phyloP scores from a whole-genome alignment of 2,329 filamentous ascomycete species.

The Phyllosticta paracitricarpa region DNA sequence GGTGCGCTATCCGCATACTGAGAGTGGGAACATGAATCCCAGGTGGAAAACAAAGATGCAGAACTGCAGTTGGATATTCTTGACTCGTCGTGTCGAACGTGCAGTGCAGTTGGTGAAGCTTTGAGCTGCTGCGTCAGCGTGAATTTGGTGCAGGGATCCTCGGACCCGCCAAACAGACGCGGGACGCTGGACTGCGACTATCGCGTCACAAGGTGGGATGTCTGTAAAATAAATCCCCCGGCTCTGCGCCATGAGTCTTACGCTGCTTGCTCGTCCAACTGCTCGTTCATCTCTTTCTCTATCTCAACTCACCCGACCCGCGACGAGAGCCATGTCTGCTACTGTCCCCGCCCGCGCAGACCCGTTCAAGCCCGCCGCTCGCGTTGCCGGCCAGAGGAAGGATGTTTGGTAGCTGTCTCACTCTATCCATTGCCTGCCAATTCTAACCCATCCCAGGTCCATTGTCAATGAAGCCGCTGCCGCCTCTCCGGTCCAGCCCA shows the following conservation, averaged over 20 bases:
- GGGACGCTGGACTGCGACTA: too few relatives aligned
- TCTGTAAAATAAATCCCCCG: neutral
- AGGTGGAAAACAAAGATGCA: too few relatives aligned
- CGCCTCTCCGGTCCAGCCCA: slow-evolving; percentile 52
- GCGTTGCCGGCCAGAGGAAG: slow-evolving; percentile 45
- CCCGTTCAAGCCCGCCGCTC: slow-evolving; percentile 43
- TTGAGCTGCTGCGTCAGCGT: neutral
- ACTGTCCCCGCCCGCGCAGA: slow-evolving; percentile 23
- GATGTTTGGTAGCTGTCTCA: slow-evolving; percentile 44
- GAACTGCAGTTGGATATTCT: too few relatives aligned
- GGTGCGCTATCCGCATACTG: neutral
- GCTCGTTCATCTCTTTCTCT: neutral
- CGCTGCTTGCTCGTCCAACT: neutral
- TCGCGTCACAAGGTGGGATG: neutral
- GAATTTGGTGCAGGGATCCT: too few relatives aligned
- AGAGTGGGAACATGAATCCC: neutral
- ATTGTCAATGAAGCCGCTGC: slow-evolving; percentile 60
- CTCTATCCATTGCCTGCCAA: slow-evolving; percentile 1
- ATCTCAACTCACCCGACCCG: slow-evolving; percentile 8
- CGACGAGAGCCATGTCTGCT: slow-evolving; percentile 25
- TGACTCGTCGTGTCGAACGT: neutral
- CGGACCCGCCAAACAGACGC: too few relatives aligned
- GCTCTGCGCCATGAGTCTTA: neutral
- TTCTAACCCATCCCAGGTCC: slow-evolving; percentile 34
- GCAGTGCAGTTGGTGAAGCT: neutral